Evolutionary conservation across 768 basidiomycete species (phyloP).

Genomic region (Tylopilus plumbeoviolaceoides): DNA sequence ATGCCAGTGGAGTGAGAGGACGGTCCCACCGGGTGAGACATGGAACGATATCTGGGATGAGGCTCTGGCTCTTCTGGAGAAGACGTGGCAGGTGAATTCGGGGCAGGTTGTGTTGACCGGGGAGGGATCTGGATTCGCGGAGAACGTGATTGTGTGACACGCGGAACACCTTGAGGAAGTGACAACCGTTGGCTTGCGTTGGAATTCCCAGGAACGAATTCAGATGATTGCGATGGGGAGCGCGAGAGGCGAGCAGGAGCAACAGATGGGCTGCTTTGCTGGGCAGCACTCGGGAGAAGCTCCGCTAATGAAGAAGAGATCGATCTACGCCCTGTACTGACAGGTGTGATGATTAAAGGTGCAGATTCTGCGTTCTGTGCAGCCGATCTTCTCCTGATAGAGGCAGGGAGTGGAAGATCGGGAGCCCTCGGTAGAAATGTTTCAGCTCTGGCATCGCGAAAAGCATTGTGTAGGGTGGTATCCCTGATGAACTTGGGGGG

Average conservation of each 20-base stretch:
- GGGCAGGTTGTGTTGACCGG: neutral
- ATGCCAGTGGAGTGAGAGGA: neutral
- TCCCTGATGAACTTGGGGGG: constrained; percentile 29
- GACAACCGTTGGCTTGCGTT: neutral
- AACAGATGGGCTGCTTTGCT: neutral
- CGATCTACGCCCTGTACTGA: neutral
- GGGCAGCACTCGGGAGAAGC: neutral
- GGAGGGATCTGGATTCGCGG: constrained; percentile 18
- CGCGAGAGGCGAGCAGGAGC: constrained; percentile 2
- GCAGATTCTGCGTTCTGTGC: neutral
- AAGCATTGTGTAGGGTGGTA: constrained; percentile 25
- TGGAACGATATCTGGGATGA: constrained; percentile 3
- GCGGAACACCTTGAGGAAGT: neutral
- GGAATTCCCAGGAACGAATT: neutral
- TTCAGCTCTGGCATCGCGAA: constrained; percentile 31
- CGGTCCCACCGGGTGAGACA: neutral
- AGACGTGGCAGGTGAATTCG: constrained; percentile 13
- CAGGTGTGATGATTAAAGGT: neutral
- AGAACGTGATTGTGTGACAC: neutral
- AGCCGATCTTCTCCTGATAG: neutral
- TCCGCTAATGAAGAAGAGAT: neutral
- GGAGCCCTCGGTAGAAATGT: constrained; percentile 26
- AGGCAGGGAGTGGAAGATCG: constrained; percentile 23
- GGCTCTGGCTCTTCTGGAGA: constrained; percentile 17
- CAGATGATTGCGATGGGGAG: constrained; percentile 4